Percentiles rank a stretch among this genome's conserved stretches.
Conservation (phyloP, 345 rosid species). For the Raphanus sativus region DNA sequence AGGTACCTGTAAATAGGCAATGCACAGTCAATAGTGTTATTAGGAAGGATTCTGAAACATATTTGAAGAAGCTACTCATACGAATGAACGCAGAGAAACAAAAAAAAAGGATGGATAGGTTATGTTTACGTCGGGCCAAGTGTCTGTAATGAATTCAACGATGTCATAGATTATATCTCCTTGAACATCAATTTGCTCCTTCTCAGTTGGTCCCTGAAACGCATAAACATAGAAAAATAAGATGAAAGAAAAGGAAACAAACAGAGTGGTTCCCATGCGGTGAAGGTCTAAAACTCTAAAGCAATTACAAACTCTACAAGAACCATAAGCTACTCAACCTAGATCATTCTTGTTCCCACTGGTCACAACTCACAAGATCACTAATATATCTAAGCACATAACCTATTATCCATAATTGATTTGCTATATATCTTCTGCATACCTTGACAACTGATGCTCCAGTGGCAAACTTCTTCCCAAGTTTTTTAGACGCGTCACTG, state of each 20-base stretch:
- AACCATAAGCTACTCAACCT: neutral
- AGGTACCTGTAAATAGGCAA: constrained; percentile 55
- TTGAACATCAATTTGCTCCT: constrained; percentile 96
- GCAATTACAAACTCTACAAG: neutral
- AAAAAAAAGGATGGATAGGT: neutral
- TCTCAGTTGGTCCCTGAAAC: constrained; percentile 89
- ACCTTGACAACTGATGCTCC: constrained; percentile 99
- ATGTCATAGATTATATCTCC: constrained; percentile 90
- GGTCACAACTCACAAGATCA: neutral
- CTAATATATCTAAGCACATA: neutral
- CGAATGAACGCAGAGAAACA: neutral
- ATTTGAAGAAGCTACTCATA: neutral
- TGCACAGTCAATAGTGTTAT: neutral
- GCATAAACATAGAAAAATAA: neutral
- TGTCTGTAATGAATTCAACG: constrained; percentile 80
- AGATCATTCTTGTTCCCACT: neutral
- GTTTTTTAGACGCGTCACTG: constrained; percentile 89
- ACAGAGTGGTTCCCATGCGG: neutral
- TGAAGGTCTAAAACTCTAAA: neutral
- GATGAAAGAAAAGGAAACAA: neutral
- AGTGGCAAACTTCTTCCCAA: constrained; percentile 96
- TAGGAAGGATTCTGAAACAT: neutral
- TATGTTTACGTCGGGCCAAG: constrained; percentile 76
- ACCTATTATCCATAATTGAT: neutral
- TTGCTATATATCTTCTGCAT: constrained; percentile 12